Base-by-base conservation (phyloP, 805 yeast genomes). In the Candida maris region DNA sequence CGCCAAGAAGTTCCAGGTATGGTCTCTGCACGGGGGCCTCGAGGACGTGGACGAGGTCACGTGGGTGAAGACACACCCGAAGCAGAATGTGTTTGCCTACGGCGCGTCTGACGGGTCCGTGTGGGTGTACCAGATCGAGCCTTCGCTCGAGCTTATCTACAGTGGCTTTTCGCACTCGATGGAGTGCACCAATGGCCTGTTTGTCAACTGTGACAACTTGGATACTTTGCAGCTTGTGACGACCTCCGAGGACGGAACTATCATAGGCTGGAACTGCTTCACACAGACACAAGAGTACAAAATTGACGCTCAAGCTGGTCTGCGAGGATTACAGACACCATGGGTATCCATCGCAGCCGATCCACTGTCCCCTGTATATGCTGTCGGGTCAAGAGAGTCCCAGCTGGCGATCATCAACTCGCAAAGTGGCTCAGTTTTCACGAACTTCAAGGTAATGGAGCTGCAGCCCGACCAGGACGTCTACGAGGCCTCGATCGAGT, bases 21-120 rank as follows among this genome's bases (percentile, higher is more conserved):
- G 97, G 97, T 71, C 68, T 44, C 64, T 73, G 49, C 67, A 74
- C 44, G 82, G 78, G 19, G 78, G 79, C 41, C 65, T 87, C 40
- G 88, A 85, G 53, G 96, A 89, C 60, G 88, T 85, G 29, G 95
- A 85, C 50, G 99, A 93, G 65, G 76, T 93, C 6, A 77, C 80
- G 30, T 88, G 95, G 94, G 69, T 91, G 35, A 61, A 71, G 20
- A 71, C 77, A 34, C 98, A 93, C 63, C 96, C 96, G 19, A 67
- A 68, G 15, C 81, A 80, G 54, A 60, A 62, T 19, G 73, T 85
- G 31, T 86, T 91, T 67, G 97, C 97, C 10, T 86, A 85, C 56
- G 97, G 97, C 44, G 91, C 87, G 16, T 67, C 71, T 6, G 96
- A 89, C 60, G 98, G 98, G 3, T 82, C 95, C 0, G 94, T 89